A percentile compares a stretch with the other conserved stretches of the same genome.
These are phyloP conservation scores for Lobosporangium transversale DNA, from an alignment of 192 early-diverging fungal species.

Conservation along the genomic window DNA sequence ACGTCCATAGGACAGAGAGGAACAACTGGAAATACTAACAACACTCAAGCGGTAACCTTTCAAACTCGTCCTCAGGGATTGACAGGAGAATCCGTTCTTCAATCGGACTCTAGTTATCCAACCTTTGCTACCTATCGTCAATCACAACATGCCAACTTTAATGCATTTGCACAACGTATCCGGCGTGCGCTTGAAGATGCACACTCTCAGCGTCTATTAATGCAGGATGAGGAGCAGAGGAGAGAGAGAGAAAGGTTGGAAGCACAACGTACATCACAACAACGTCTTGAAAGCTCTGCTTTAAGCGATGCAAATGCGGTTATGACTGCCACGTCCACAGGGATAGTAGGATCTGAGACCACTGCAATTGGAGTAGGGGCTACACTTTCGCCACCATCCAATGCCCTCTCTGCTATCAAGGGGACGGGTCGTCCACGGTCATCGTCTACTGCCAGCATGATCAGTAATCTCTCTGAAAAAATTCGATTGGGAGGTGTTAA, in stretches of 20 bases:
- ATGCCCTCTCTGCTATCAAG: not conserved
- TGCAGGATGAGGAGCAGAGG: not conserved
- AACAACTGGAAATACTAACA: too few species aligned
- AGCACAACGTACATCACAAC: too few species aligned
- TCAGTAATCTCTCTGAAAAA: constrained; percentile 39
- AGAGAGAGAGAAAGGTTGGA: not conserved
- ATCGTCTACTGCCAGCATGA: constrained; percentile 30
- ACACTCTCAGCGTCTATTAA: constrained; percentile 3
- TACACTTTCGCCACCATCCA: too few species aligned
- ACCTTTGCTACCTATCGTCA: constrained; percentile 40
- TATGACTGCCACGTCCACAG: too few species aligned
- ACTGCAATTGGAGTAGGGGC: not conserved
- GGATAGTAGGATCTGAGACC: too few species aligned
- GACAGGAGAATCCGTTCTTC: constrained; percentile 8
- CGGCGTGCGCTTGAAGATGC: constrained; percentile 24
- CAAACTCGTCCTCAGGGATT: constrained; percentile 1
- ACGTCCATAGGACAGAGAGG: too few species aligned
- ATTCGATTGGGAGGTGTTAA: constrained; percentile 11
- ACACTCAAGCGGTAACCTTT: constrained; percentile 17
- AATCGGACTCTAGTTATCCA: constrained; percentile 16
- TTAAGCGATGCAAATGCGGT: too few species aligned
- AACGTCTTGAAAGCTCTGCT: too few species aligned
- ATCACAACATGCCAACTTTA: constrained; percentile 28
- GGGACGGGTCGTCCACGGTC: constrained; percentile 26
- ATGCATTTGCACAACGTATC: constrained; percentile 33